A percentile compares a stretch with the other conserved stretches of the same genome.
Conservation (phyloP, 352 stramenopile genomes). For the Globisporangium spinosum region DNA sequence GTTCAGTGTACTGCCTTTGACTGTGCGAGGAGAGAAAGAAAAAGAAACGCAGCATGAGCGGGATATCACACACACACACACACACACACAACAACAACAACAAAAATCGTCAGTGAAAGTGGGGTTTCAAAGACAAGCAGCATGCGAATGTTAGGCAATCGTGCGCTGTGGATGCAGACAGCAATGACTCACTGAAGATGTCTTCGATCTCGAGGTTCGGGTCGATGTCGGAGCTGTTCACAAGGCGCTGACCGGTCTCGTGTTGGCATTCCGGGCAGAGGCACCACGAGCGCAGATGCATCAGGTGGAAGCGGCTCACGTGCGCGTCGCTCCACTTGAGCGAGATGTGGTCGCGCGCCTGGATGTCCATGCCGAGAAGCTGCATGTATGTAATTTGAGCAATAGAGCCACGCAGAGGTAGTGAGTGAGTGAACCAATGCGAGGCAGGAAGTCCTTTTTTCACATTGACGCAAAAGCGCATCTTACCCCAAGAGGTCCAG, state of each 20-base stretch:
- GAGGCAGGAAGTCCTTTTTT: background rate
- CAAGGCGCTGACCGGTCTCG: constrained; percentile 69
- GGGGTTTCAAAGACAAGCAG: background rate
- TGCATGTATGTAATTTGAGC: constrained; percentile 17
- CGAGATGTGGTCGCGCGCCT: constrained; percentile 66
- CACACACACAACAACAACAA: background rate
- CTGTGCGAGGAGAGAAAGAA: constrained; percentile 17
- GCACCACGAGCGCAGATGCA: constrained; percentile 80
- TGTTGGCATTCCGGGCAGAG: constrained; percentile 66
- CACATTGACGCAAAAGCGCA: background rate
- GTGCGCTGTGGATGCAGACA: background rate
- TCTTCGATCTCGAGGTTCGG: constrained; percentile 61
- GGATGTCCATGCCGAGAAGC: constrained; percentile 67
- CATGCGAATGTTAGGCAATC: background rate
- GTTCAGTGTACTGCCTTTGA: constrained; percentile 65
- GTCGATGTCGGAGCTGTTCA: constrained; percentile 70
- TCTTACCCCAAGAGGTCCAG: constrained; percentile 12
- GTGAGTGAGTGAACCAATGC: background rate
- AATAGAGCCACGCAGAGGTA: background rate
- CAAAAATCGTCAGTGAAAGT: background rate
- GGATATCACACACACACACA: background rate
- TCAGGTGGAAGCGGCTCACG: constrained; percentile 63
- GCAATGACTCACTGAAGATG: constrained; percentile 49
- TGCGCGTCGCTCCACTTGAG: constrained; percentile 77
- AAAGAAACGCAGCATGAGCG: constrained; percentile 1